These are phyloP conservation scores for Pseudovirgaria hyperparasitica DNA, from an alignment of 2,329 filamentous ascomycete genomes.

Conservation along the genomic window DNA sequence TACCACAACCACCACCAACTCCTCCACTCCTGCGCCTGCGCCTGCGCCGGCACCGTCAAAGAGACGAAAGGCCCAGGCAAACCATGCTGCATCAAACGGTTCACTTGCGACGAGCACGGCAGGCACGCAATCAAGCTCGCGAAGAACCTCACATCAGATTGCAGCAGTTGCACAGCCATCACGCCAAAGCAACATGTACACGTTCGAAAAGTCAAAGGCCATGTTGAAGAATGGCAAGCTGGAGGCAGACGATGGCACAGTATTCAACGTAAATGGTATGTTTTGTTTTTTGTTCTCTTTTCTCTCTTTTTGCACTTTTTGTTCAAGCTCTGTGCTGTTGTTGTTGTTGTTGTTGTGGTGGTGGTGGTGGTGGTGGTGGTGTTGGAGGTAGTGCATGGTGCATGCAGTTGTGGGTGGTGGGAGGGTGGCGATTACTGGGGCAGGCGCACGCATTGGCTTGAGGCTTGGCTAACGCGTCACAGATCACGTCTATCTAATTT, in stretches of 20 bases:
- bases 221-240: slow-evolving; percentile 64
- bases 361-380: too few relatives aligned
- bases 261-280: slow-evolving; percentile 75
- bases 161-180: slow-evolving; percentile 25
- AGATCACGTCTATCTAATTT: slow-evolving; percentile 91
- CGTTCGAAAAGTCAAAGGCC: slow-evolving; percentile 61
- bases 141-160: slow-evolving; percentile 22
- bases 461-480: too few relatives aligned
- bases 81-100: slow-evolving; percentile 20
- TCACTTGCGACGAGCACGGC: slow-evolving; percentile 21
- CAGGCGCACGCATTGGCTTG: too few relatives aligned
- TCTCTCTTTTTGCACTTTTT: slow-evolving; percentile 2
- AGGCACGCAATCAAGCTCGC: slow-evolving; percentile 24
- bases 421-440: too few relatives aligned
- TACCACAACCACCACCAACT: slow-evolving; percentile 13
- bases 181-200: slow-evolving; percentile 75
- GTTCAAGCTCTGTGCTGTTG: slow-evolving; percentile 3
- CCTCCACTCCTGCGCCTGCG: slow-evolving; percentile 10
- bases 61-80: slow-evolving; percentile 68
- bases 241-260: slow-evolving; percentile 81
- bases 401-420: too few relatives aligned
- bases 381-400: slow-evolving; percentile 8
- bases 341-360: slow-evolving; percentile 5
- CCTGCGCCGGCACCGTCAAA: slow-evolving; percentile 45
- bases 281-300: slow-evolving; percentile 14